A percentile compares a stretch with the other conserved stretches of the same genome.
Evolutionary conservation across 163 green algal genomes (phyloP).

Genomic region (Scenedesmus sp.): DNA sequence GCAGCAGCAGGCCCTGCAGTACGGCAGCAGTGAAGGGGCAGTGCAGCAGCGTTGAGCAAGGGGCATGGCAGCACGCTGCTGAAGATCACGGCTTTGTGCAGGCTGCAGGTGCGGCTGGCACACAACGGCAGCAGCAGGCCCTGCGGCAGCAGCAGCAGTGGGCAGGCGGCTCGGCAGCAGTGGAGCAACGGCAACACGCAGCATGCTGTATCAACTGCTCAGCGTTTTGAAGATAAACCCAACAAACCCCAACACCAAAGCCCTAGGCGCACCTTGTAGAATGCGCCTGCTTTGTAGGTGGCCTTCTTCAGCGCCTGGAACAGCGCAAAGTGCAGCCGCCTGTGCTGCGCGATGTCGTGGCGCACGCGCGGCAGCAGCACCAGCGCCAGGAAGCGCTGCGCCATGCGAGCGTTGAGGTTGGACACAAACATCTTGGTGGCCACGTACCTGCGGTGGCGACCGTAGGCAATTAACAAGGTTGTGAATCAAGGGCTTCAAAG

Average conservation of each 20-base stretch:
- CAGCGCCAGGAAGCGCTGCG: conserved; percentile 93
- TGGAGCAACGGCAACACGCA: conserved; percentile 44
- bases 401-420: conserved; percentile 93
- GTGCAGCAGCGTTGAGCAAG: neutral
- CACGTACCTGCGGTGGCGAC: conserved; percentile 37
- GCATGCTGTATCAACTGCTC: conserved; percentile 55
- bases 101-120: conserved; percentile 54
- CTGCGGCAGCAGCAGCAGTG: conserved; percentile 43
- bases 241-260: neutral
- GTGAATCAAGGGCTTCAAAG: neutral
- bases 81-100: neutral
- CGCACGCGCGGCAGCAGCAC: conserved; percentile 85
- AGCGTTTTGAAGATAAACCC: too few species aligned
- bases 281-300: conserved; percentile 97
- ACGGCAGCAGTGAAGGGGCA: too few species aligned
- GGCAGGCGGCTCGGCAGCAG: neutral
- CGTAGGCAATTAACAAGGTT: neutral
- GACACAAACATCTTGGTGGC: conserved; percentile 97
- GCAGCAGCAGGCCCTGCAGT: conserved; percentile 90
- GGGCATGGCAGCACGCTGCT: conserved; percentile 70
- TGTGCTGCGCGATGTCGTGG: conserved; percentile 78
- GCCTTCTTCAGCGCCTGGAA: conserved; percentile 96
- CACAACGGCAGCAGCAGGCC: conserved; percentile 96
- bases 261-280: conserved; percentile 87
- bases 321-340: conserved; percentile 95